phyloP scores from a whole-genome alignment of 2,329 filamentous ascomycete species.

The Penicillium sp. region DNA sequence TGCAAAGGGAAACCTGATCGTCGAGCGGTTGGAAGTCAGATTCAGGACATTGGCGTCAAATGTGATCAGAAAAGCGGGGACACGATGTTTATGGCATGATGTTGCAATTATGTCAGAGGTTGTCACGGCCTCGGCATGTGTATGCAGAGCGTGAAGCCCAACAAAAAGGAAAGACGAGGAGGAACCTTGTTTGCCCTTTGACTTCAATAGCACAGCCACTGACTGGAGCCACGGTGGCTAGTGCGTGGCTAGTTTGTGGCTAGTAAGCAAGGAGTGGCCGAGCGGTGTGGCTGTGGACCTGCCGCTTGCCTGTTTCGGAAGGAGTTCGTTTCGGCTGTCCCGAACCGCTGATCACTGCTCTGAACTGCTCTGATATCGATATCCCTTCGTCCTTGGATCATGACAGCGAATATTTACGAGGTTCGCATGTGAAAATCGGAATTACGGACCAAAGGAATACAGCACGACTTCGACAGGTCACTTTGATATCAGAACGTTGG shows the following conservation, averaged over 20 bases:
- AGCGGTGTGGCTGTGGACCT: slow-evolving; percentile 20
- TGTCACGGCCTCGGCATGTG: not conserved
- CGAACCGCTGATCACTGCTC: not conserved
- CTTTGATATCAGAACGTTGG: slow-evolving; percentile 3
- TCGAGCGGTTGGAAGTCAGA: not conserved
- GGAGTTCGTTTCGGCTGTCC: not conserved
- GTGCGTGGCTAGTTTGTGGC: slow-evolving; percentile 9
- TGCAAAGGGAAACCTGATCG: not conserved
- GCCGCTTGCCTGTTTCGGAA: slow-evolving; percentile 13
- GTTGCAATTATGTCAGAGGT: not conserved
- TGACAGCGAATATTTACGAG: not conserved
- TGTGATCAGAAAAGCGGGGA: not conserved
- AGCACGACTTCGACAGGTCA: slow-evolving; percentile 12
- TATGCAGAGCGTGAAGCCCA: slow-evolving; percentile 1
- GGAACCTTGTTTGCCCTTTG: slow-evolving; percentile 6
- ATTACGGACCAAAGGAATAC: not conserved
- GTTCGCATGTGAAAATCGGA: slow-evolving; percentile 8
- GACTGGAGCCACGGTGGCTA: slow-evolving; percentile 17
- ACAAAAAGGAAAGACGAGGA: slow-evolving; percentile 13
- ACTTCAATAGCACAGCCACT: slow-evolving; percentile 19
- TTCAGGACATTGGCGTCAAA: not conserved
- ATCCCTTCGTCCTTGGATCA: not conserved
- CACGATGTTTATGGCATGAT: not conserved
- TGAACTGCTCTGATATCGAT: not conserved
- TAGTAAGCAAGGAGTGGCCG: slow-evolving; percentile 23